Evolutionary conservation across 305 asterid genomes (phyloP).

Genomic region (Ajuga reptans): DNA sequence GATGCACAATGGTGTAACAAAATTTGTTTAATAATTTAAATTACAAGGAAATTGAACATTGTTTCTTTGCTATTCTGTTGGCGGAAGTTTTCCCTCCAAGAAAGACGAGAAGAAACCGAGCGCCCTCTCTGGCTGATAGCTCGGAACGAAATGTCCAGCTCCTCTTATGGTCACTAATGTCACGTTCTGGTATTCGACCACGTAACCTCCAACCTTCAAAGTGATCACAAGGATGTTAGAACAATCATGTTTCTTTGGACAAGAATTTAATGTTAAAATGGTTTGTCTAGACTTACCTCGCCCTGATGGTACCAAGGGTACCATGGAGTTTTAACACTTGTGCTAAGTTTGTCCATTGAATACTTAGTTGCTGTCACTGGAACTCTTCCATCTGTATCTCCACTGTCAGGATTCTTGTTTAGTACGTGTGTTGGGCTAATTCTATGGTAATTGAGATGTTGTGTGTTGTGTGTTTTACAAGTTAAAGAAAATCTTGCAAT

Average conservation of each 20-base stretch:
- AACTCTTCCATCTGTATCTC: conserved; percentile 40
- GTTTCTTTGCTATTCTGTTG: background rate
- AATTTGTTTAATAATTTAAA: too few relatives aligned
- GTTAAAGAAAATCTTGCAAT: too few relatives aligned
- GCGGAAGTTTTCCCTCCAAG: conserved; percentile 40
- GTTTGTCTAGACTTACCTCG: conserved; percentile 28
- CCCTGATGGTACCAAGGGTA: conserved; percentile 42
- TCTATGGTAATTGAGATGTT: too few relatives aligned
- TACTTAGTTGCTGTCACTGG: conserved; percentile 45
- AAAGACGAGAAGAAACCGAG: conserved; percentile 36
- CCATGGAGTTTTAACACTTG: conserved; percentile 40
- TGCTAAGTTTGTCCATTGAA: conserved; percentile 33
- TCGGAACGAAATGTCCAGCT: conserved; percentile 57
- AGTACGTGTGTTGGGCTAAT: too few relatives aligned
- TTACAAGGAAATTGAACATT: background rate
- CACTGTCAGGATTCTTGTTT: conserved; percentile 20
- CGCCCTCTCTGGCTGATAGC: conserved; percentile 55
- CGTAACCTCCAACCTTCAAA: conserved; percentile 62
- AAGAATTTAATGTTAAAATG: background rate
- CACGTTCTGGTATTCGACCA: conserved; percentile 41
- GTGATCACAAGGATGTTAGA: background rate
- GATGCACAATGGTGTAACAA: too few relatives aligned
- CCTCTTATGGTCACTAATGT: conserved; percentile 62
- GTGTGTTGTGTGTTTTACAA: background rate
- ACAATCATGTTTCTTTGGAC: background rate